Evolutionary conservation across 352 stramenopile species (phyloP).

Genomic region (Elongisporangium anandrum): DNA sequence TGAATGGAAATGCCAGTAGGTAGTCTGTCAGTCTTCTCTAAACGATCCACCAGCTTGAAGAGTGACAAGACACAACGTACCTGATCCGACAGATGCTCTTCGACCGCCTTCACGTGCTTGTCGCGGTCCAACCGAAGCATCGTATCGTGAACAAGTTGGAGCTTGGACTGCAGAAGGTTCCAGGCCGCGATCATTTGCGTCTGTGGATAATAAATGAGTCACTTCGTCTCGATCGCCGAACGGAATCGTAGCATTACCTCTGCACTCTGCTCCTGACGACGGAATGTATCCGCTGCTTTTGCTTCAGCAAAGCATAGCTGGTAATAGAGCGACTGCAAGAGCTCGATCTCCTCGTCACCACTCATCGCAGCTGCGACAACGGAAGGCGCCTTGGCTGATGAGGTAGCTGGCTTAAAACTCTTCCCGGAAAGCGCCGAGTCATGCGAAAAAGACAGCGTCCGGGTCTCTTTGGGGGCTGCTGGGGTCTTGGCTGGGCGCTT

Average conservation of each 20-base stretch:
- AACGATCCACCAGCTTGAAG: background rate
- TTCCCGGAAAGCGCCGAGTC: background rate
- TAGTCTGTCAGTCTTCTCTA: slow-evolving; percentile 1
- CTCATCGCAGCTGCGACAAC: background rate
- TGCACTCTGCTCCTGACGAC: slow-evolving; percentile 34
- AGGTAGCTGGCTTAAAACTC: background rate
- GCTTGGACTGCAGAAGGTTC: slow-evolving; percentile 41
- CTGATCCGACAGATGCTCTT: slow-evolving; percentile 26
- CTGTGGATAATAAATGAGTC: slow-evolving; percentile 13
- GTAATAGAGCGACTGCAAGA: slow-evolving; percentile 43
- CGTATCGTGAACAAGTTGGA: slow-evolving; percentile 43
- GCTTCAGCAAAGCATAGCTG: slow-evolving; percentile 49
- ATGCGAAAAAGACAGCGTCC: background rate
- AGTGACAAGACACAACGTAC: slow-evolving; percentile 10
- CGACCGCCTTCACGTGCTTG: slow-evolving; percentile 14
- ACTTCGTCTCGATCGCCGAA: background rate
- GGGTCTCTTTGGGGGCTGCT: slow-evolving; percentile 4
- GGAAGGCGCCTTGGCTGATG: background rate
- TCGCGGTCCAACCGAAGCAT: slow-evolving; percentile 35
- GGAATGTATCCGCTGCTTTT: slow-evolving; percentile 28
- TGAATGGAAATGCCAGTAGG: slow-evolving; percentile 1
- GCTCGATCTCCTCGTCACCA: slow-evolving; percentile 36
- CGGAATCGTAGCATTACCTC: slow-evolving; percentile 20
- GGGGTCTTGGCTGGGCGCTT: slow-evolving; percentile 11
- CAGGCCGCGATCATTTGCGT: slow-evolving; percentile 38